Percentiles rank a stretch among this genome's conserved stretches.
Evolutionary conservation across 768 basidiomycete genomes (phyloP).

Genomic region (Rhodocollybia butyracea): DNA sequence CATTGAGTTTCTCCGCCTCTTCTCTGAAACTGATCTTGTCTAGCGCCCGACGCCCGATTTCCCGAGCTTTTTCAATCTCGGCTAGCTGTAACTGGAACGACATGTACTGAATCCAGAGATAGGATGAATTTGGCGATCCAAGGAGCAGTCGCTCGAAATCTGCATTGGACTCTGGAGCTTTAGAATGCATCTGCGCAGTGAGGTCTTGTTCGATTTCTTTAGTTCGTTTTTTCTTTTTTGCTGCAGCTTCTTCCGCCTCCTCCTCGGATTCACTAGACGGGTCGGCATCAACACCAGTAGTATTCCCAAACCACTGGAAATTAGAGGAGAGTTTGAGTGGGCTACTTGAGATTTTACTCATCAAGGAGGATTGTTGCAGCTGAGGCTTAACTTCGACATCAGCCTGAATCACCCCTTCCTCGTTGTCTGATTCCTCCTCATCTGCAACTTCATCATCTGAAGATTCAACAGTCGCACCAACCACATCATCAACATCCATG

Average conservation of each 20-base stretch:
- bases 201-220: conserved; percentile 75
- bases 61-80: conserved; percentile 91
- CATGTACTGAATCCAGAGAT: conserved; percentile 99
- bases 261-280: conserved; percentile 40
- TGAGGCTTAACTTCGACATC: conserved; percentile 35
- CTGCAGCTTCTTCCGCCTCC: conserved; percentile 39
- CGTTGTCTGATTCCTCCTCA: conserved; percentile 22
- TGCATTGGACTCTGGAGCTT: conserved; percentile 83
- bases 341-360: conserved; percentile 8
- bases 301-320: conserved; percentile 67
- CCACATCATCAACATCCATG: conserved; percentile 8
- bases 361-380: conserved; percentile 17
- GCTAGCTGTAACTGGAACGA: conserved; percentile 97
- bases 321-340: conserved; percentile 53
- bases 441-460: background rate
- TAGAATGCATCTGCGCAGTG: conserved; percentile 85
- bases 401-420: conserved; percentile 38
- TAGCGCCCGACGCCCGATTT: conserved; percentile 81
- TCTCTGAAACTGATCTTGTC: conserved; percentile 91
- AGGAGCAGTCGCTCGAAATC: conserved; percentile 94
- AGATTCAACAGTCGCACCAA: too few species aligned
- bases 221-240: conserved; percentile 58
- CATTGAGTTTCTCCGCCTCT: conserved; percentile 92
- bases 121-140: conserved; percentile 95
- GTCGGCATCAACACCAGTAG: conserved; percentile 30